Conservation (phyloP, 768 basidiomycete species). For the Ephemerocybe angulata region DNA sequence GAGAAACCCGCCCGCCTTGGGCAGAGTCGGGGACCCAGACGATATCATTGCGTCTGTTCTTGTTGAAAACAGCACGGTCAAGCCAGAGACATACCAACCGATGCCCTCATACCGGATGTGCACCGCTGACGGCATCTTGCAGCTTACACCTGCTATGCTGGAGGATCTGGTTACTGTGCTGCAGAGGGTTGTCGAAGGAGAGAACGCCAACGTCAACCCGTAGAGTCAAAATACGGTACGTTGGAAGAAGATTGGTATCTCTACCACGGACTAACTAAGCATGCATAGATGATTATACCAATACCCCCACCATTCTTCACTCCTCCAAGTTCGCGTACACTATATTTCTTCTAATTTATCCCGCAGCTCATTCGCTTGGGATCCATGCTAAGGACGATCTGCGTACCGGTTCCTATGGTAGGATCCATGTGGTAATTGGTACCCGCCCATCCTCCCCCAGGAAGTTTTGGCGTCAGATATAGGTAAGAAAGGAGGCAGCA, state of each 20-base stretch:
- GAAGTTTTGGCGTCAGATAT: no score
- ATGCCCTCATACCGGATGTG: slow-evolving; percentile 85
- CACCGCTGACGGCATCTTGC: slow-evolving; percentile 63
- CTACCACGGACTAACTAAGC: no score
- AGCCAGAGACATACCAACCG: slow-evolving; percentile 68
- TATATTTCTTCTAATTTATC: neutral
- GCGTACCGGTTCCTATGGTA: no score
- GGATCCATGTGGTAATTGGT: no score
- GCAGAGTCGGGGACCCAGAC: slow-evolving; percentile 77
- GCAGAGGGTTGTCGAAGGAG: neutral
- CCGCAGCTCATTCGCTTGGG: neutral
- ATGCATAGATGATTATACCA: no score
- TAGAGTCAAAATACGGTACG: neutral
- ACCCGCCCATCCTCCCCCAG: no score
- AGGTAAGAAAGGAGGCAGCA: no score
- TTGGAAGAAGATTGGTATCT: no score
- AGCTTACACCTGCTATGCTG: slow-evolving; percentile 62
- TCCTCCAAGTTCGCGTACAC: no score
- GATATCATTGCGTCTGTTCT: slow-evolving; percentile 78
- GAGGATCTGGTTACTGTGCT: neutral
- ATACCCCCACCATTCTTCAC: no score
- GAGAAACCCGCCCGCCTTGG: slow-evolving; percentile 70
- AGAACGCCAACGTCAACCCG: neutral
- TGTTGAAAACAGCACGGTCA: slow-evolving; percentile 64
- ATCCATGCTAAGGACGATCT: no score